These are phyloP conservation scores for Fusarium brevicatenulatum DNA, from an alignment of 2,329 filamentous ascomycete species.

Conservation along the genomic window DNA sequence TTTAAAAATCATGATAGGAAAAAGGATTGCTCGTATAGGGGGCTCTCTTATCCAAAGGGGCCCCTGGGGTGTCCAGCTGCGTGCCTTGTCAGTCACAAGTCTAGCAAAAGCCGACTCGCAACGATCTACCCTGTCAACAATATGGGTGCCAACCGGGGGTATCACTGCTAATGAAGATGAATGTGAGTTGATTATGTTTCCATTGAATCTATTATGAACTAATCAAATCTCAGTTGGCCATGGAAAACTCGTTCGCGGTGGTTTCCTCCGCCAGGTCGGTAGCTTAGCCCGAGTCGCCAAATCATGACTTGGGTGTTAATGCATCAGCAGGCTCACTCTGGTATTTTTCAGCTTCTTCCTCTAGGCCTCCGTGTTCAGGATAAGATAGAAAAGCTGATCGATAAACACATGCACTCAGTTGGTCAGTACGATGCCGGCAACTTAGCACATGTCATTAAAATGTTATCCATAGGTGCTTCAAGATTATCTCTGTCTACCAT, in stretches of 20 bases:
- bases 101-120: constrained; percentile 48
- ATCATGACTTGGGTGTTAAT: constrained; percentile 7
- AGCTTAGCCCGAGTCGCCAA: constrained; percentile 31
- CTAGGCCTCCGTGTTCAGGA: constrained; percentile 87
- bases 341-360: constrained; percentile 92
- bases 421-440: constrained; percentile 56
- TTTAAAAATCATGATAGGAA: constrained; percentile 25
- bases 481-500: constrained; percentile 86
- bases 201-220: constrained; percentile 14
- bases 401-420: constrained; percentile 85
- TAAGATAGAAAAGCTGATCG: constrained; percentile 86
- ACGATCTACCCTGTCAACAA: constrained; percentile 67
- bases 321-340: constrained; percentile 75
- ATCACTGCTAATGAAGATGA: constrained; percentile 67
- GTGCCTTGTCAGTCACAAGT: constrained; percentile 38
- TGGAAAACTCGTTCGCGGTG: constrained; percentile 73
- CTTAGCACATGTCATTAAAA: constrained; percentile 5
- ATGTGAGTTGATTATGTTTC: constrained; percentile 50
- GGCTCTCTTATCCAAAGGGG: constrained; percentile 14
- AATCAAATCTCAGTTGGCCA: constrained; percentile 64
- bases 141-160: constrained; percentile 83
- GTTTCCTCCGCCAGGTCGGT: constrained; percentile 82
- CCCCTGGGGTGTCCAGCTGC: constrained; percentile 17
- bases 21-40: constrained; percentile 24
- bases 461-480: constrained; percentile 69